Evolutionary conservation across 441 rosid species (phyloP).

Genomic region (Syzygium malaccense): DNA sequence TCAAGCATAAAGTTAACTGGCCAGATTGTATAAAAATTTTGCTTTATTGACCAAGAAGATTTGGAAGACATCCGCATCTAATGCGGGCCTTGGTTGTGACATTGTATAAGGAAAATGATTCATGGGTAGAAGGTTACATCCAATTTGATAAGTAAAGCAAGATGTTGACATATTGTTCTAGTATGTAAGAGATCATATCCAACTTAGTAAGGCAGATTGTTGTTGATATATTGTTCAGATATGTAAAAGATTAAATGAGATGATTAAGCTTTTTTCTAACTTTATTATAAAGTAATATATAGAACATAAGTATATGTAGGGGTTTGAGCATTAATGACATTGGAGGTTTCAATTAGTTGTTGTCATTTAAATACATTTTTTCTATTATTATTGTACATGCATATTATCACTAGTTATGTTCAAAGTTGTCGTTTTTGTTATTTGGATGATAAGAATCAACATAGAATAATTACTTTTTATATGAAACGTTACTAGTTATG

Average conservation of each 20-base stretch:
- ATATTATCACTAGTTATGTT: background rate
- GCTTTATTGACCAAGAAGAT: background rate
- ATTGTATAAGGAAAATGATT: background rate
- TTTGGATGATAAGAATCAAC: background rate
- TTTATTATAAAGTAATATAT: no score
- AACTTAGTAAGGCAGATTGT: background rate
- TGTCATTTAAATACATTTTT: background rate
- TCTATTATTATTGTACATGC: no score
- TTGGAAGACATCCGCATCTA: background rate
- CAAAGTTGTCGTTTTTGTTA: background rate
- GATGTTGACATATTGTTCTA: background rate
- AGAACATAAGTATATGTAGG: background rate
- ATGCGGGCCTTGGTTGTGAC: background rate
- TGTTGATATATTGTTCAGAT: background rate
- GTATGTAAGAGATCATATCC: fast-evolving
- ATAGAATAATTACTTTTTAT: background rate
- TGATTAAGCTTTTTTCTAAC: background rate
- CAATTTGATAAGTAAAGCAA: background rate
- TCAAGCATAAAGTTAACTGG: background rate
- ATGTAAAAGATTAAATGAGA: background rate
- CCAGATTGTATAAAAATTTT: fast-evolving
- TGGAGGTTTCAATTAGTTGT: fast-evolving
- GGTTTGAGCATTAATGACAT: background rate
- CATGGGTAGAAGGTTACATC: fast-evolving
- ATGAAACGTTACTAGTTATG: background rate